Conservation (phyloP, 257 asterid genomes). For the Leptodermis oblonga region DNA sequence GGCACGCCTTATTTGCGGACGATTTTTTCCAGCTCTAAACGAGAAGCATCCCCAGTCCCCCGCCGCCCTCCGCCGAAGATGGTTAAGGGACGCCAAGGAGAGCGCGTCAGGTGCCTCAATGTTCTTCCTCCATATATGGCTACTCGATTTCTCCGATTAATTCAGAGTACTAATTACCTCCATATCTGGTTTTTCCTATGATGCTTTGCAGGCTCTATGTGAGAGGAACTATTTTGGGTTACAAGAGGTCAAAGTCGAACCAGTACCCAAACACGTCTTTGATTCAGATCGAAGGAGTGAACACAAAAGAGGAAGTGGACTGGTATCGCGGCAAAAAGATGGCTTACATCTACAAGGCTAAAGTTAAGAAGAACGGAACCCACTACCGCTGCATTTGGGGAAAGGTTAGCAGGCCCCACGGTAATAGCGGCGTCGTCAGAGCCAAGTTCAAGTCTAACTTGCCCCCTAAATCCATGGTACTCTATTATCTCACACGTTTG, state of each 20-base stretch:
- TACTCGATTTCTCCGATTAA: neutral
- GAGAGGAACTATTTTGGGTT: conserved; percentile 58
- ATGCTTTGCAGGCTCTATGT: conserved; percentile 34
- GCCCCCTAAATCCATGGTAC: conserved; percentile 73
- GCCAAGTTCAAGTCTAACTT: conserved; percentile 77
- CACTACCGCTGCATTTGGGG: conserved; percentile 96
- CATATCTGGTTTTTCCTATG: neutral
- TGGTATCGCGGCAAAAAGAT: conserved; percentile 80
- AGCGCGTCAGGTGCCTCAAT: conserved; percentile 46
- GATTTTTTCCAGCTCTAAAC: neutral
- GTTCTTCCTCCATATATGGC: neutral
- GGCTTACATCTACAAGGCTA: conserved; percentile 90
- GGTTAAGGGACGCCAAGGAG: conserved; percentile 76
- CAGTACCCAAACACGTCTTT: conserved; percentile 92
- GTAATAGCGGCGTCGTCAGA: conserved; percentile 81
- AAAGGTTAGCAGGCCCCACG: conserved; percentile 73
- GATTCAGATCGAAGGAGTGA: conserved; percentile 86
- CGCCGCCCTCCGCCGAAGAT: conserved; percentile 25
- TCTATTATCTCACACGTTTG: neutral
- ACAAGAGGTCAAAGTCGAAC: conserved; percentile 86
- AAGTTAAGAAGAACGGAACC: conserved; percentile 73
- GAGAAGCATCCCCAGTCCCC: neutral
- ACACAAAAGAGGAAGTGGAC: conserved; percentile 79
- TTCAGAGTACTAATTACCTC: neutral
- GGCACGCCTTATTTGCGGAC: neutral